Evolutionary conservation across 257 asterid species (phyloP), one percentile per base, ranked within the genome.

Genomic region (Prunella vulgaris): DNA sequence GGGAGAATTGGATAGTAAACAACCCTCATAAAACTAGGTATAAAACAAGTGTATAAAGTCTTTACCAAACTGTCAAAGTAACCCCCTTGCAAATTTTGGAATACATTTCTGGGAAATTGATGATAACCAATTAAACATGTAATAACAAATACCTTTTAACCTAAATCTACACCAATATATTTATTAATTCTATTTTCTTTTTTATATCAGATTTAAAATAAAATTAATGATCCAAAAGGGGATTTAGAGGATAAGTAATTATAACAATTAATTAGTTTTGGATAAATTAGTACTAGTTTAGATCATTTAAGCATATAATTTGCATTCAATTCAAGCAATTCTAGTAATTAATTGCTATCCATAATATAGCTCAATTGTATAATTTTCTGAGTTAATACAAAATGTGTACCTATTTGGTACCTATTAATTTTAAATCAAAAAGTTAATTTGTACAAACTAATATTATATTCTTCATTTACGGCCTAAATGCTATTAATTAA

Each of bases 1-100:
- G 66, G 30, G 21, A 49, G 24, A 69, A 78, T 68, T 70, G 75
- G 77, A 74, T 67, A 71, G 58, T 73, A 69, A 74, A 62, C 52
- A 80, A 69, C 64, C 73, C 78, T 86, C 66, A 91, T 64, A 78
- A 63, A 85, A 67, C 66, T 66, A 68, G 82, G 66, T 54, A 80
- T 75, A 68, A 78, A 79, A 77, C 87, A 81, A 71, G 22, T 30
- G 49, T 72, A 56, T 49, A 56, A 57, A 58, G 68, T 20, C 51
- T 53, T 42, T 14, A 66, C 68, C 37, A 64, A 51, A 46, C 38
- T 67, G 52, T 68, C 74, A 66, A 12, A 71, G 18, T 60, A 37
- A 71, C 24, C 77, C n/a, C 51, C 65, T 70, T 70, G 42, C 44
- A 63, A 58, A 37, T 53, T 49, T 71, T 67, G 51, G 60, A 56